Evolutionary conservation across 2,329 filamentous ascomycete species (phyloP).

Genomic region (Penicillium verrucosum): DNA sequence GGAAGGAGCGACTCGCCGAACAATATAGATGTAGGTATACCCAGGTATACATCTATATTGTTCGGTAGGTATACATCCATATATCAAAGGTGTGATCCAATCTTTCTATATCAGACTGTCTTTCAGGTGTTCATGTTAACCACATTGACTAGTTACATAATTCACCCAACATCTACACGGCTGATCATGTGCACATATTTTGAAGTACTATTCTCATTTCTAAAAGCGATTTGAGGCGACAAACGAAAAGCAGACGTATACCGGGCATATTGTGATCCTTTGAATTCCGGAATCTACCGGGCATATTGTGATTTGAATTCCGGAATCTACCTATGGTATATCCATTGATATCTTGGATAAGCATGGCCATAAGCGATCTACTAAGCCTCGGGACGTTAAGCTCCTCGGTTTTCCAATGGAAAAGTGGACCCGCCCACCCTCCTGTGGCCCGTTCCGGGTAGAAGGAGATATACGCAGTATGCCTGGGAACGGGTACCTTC

Average conservation of each 20-base stretch:
- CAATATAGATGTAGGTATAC: background rate
- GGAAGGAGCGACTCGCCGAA: background rate
- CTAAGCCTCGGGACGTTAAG: slow-evolving; percentile 6
- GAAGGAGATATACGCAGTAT: slow-evolving; percentile 49
- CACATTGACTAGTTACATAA: background rate
- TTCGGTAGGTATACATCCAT: background rate
- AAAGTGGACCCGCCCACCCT: background rate
- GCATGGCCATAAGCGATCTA: background rate
- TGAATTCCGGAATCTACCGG: background rate
- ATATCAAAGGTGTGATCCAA: background rate
- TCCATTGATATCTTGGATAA: too few species aligned
- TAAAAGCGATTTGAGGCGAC: background rate
- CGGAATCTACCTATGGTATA: background rate
- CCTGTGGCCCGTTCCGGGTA: slow-evolving; percentile 24
- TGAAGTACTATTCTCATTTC: background rate
- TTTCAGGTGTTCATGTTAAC: too few species aligned
- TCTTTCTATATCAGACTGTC: background rate
- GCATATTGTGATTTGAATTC: background rate
- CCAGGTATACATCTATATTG: too few species aligned
- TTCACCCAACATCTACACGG: too few species aligned
- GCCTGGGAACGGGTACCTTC: slow-evolving; percentile 38
- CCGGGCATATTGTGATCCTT: background rate
- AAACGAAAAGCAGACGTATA: background rate
- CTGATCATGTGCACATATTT: background rate
- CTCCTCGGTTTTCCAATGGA: slow-evolving; percentile 13